Conservation (phyloP, 257 asterid genomes). For the Salvia miltiorrhiza region DNA sequence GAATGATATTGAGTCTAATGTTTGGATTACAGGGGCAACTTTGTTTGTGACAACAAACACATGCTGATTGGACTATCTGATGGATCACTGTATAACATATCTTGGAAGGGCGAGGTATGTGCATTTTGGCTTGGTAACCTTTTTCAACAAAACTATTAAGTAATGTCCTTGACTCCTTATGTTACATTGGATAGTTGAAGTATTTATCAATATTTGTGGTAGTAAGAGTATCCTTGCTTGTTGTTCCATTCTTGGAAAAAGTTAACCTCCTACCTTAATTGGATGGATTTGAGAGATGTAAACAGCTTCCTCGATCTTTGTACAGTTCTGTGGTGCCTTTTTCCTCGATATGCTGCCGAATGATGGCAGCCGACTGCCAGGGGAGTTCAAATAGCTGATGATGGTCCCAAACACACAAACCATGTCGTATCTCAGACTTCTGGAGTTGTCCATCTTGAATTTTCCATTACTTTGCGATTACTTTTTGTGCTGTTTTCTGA, state of each 20-base stretch:
- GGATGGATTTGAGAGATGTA: constrained; percentile 10
- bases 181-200: constrained; percentile 12
- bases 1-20: constrained; percentile 13
- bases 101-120: constrained; percentile 99
- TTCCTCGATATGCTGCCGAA: constrained; percentile 41
- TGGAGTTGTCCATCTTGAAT: constrained; percentile 76
- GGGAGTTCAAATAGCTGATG: constrained; percentile 39
- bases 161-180: constrained; percentile 2
- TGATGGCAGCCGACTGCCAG: constrained; percentile 42
- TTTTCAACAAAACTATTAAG: neutral
- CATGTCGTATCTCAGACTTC: constrained; percentile 37
- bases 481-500: constrained; percentile 75
- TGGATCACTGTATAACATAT: constrained; percentile 91
- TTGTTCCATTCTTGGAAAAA: constrained; percentile 13
- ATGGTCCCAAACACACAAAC: constrained; percentile 33
- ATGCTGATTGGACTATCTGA: constrained; percentile 91
- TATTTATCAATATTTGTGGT: neutral
- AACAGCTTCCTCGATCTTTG: constrained; percentile 15
- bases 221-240: neutral
- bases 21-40: constrained; percentile 84
- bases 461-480: constrained; percentile 52
- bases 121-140: constrained; percentile 20
- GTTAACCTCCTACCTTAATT: neutral
- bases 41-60: constrained; percentile 86
- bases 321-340: constrained; percentile 85